A percentile compares a stretch with the other conserved stretches of the same genome.
Conservation (phyloP, 371 early-diverging fungal species). For the Lichtheimia corymbifera region DNA sequence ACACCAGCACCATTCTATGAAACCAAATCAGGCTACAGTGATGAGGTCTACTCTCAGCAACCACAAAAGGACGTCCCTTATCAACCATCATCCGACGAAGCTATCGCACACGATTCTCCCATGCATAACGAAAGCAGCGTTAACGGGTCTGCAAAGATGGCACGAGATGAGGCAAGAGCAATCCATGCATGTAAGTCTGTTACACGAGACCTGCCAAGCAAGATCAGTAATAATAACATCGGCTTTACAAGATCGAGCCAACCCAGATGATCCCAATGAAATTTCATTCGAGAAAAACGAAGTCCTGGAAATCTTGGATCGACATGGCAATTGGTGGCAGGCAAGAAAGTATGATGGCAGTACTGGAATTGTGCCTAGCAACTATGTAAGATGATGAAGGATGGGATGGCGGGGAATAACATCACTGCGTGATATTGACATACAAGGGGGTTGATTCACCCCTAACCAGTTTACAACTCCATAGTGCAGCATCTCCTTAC, state of each 20-base stretch:
- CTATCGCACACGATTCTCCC: too few species aligned
- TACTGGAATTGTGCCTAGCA: slow-evolving; percentile 92
- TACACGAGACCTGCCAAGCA: background rate
- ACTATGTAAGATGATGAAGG: slow-evolving; percentile 61
- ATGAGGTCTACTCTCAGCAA: too few species aligned
- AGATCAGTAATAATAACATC: background rate
- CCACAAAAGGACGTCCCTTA: too few species aligned
- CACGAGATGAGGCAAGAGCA: slow-evolving; percentile 6
- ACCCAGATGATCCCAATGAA: slow-evolving; percentile 89
- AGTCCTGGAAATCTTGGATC: slow-evolving; percentile 81
- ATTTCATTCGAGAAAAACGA: slow-evolving; percentile 86
- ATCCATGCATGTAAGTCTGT: slow-evolving; percentile 8
- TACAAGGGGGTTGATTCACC: background rate
- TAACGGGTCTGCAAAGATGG: background rate
- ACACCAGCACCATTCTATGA: background rate
- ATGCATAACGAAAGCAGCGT: too few species aligned
- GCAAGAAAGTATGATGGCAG: slow-evolving; percentile 79
- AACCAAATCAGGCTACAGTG: too few species aligned
- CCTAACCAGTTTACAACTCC: background rate
- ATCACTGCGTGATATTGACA: background rate
- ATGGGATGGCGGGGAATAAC: too few species aligned
- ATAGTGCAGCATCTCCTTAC: background rate
- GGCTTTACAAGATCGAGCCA: slow-evolving; percentile 63
- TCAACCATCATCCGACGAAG: too few species aligned
- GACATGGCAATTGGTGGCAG: slow-evolving; percentile 96